phyloP scores from a whole-genome alignment of 768 basidiomycete species.

The Collybia mongolica region DNA sequence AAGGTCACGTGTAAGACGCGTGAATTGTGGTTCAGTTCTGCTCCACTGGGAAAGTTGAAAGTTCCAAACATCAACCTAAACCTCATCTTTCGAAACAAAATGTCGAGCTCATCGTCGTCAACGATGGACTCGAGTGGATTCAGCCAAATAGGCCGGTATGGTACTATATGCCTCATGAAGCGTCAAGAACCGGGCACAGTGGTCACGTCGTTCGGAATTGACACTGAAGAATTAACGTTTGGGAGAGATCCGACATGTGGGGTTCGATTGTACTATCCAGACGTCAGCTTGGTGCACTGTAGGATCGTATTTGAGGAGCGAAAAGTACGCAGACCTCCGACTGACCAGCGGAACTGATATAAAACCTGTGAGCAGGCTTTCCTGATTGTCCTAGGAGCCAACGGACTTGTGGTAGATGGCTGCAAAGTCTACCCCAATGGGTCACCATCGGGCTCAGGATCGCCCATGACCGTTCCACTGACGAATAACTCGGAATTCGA shows the following conservation, averaged over 20 bases:
- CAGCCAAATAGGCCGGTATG: slow-evolving; percentile 62
- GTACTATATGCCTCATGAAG: slow-evolving; percentile 65
- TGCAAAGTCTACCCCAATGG: slow-evolving; percentile 55
- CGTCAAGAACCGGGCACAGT: slow-evolving; percentile 40
- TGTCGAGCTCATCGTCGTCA: no score
- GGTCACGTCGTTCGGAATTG: slow-evolving; percentile 71
- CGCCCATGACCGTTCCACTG: slow-evolving; percentile 59
- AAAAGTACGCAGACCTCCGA: slow-evolving; percentile 40
- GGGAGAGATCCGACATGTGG: slow-evolving; percentile 64
- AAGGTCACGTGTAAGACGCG: no score
- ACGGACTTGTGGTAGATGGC: slow-evolving; percentile 61
- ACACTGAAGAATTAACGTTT: slow-evolving; percentile 65
- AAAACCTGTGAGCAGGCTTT: slow-evolving; percentile 49
- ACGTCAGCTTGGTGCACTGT: slow-evolving; percentile 62
- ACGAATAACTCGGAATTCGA: slow-evolving; percentile 65
- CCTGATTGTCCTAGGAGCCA: slow-evolving; percentile 56
- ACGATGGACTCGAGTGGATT: slow-evolving; percentile 40
- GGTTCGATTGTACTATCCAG: slow-evolving; percentile 68
- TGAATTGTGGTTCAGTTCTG: no score
- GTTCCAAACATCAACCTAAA: no score
- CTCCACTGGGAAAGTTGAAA: no score
- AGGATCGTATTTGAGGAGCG: slow-evolving; percentile 66
- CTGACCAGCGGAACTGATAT: background rate
- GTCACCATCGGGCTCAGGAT: slow-evolving; percentile 9
- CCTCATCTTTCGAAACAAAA: no score